phyloP scores from a whole-genome alignment of 768 basidiomycete genomes.

The Russula brevipes region DNA sequence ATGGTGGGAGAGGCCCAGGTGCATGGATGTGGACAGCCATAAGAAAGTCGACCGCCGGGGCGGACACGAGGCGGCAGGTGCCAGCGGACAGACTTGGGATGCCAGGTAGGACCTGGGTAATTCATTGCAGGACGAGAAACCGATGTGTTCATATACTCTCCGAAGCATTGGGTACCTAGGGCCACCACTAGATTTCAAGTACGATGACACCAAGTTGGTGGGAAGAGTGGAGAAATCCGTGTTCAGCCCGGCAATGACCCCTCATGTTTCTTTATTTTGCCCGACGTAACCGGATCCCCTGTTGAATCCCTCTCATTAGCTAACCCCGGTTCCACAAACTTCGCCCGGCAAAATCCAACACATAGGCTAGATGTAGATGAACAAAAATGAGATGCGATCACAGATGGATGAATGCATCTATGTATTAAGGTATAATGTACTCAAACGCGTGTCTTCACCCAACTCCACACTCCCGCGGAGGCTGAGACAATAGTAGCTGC shows the following conservation, averaged over 20 bases:
- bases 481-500: slow-evolving; percentile 87
- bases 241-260: background rate
- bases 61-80: slow-evolving; percentile 5
- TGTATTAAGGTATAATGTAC: slow-evolving; percentile 42
- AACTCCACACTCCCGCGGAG: slow-evolving; percentile 90
- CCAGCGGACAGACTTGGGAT: slow-evolving; percentile 16
- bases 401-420: slow-evolving; percentile 25
- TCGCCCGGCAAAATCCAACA: slow-evolving; percentile 4
- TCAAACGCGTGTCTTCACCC: slow-evolving; percentile 86
- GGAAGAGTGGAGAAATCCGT: slow-evolving; percentile 18
- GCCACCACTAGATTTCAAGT: slow-evolving; percentile 16
- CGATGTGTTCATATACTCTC: slow-evolving; percentile 17
- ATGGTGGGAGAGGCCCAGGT: background rate
- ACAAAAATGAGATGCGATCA: slow-evolving; percentile 23
- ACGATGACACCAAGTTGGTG: slow-evolving; percentile 17
- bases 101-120: slow-evolving; percentile 12
- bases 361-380: slow-evolving; percentile 14
- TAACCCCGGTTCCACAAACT: slow-evolving; percentile 9
- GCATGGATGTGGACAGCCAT: slow-evolving; percentile 11
- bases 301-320: slow-evolving; percentile 17
- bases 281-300: slow-evolving; percentile 18
- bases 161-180: slow-evolving; percentile 18
- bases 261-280: slow-evolving; percentile 10
- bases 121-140: slow-evolving; percentile 7
- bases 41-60: slow-evolving; percentile 4